These are phyloP conservation scores for Phaeophleospora eucalypticola DNA, from an alignment of 2,329 filamentous ascomycete species.

Conservation along the genomic window DNA sequence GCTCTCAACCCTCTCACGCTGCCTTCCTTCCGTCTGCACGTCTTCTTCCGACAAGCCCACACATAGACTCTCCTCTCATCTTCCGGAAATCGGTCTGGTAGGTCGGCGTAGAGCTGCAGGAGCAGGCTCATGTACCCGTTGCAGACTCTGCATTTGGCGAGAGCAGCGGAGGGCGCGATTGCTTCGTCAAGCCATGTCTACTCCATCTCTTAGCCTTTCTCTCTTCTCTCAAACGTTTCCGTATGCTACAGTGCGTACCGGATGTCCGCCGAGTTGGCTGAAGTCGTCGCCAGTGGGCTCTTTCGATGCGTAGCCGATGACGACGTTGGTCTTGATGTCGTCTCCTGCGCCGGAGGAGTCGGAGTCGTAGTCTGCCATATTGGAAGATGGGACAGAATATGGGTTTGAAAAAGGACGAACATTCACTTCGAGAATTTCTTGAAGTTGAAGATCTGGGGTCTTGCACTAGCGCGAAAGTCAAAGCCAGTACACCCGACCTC, in stretches of 20 bases:
- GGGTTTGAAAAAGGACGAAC: not conserved
- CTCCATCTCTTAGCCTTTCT: conserved; percentile 18
- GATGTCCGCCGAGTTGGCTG: conserved; percentile 80
- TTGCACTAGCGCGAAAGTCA: not conserved
- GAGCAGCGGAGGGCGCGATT: conserved; percentile 66
- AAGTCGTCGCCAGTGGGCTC: conserved; percentile 76
- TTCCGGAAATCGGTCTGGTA: conserved; percentile 78
- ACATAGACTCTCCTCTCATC: conserved; percentile 87
- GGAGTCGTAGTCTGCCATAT: conserved; percentile 69
- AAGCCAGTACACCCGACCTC: not conserved
- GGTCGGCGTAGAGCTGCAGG: conserved; percentile 84
- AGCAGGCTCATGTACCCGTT: conserved; percentile 77
- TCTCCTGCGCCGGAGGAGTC: conserved; percentile 69
- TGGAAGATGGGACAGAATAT: not conserved
- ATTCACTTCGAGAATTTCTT: not conserved
- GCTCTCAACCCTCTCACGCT: conserved; percentile 73
- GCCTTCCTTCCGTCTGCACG: conserved; percentile 77
- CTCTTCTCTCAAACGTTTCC: conserved; percentile 2
- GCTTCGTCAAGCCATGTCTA: conserved; percentile 80
- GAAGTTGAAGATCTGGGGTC: not conserved
- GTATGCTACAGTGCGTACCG: conserved; percentile 58
- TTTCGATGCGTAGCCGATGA: conserved; percentile 82
- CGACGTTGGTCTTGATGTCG: conserved; percentile 77
- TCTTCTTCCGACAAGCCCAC: conserved; percentile 72
- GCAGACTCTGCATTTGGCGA: conserved; percentile 85